Base-by-base conservation (phyloP, 768 basidiomycete genomes). In the Phaeotremella fagi region DNA sequence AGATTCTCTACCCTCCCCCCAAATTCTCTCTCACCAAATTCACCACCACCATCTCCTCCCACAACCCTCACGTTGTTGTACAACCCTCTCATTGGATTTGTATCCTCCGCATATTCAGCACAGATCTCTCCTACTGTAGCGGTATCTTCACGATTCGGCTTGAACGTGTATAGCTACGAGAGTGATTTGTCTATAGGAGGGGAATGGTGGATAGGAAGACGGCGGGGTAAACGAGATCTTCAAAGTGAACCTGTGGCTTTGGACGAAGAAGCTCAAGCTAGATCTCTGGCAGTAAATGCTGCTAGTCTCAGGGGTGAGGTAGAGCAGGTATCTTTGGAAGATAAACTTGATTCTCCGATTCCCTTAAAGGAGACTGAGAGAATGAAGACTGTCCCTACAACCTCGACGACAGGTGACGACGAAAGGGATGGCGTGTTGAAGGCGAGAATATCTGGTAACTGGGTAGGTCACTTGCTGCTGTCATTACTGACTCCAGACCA, bases 81-180 rank as follows among this genome's bases (percentile, higher is more conserved):
- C 74, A 97, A 95, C 71, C 94, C 94, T 0, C 90, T 98, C 82
- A 82, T 97, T 54, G 94, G 94, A 0, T 91, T 97, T 69, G 79
- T 97, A 43, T 89, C 89, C 1, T 80, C 86, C 5, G 90, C 92
- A 31, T 97, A 97, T 71, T 85, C 90, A 0, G 89, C 92, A 2
- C 86, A 85, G 48, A 85, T 89, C 7, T 87, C 88, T 4, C 81
- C 81, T 12, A 88, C 94, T 71, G 82, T 97, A 36, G 83, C 89
- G 0, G 72, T 98, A 18, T 88, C 88, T 45, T 86, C 89, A 0
- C 83, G 73, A 26, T 98, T 92, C 69, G 90, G 97, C 70, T 90
- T 97, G 76, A 98, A 98, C 67, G 82, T 92, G 24, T 95, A 97
- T 71, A 91, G 88, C 75, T 97, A 90, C 73, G 90, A 94, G 62